Evolutionary conservation across 2,329 filamentous ascomycete species (phyloP).

Genomic region (Rutstroemia sp.): DNA sequence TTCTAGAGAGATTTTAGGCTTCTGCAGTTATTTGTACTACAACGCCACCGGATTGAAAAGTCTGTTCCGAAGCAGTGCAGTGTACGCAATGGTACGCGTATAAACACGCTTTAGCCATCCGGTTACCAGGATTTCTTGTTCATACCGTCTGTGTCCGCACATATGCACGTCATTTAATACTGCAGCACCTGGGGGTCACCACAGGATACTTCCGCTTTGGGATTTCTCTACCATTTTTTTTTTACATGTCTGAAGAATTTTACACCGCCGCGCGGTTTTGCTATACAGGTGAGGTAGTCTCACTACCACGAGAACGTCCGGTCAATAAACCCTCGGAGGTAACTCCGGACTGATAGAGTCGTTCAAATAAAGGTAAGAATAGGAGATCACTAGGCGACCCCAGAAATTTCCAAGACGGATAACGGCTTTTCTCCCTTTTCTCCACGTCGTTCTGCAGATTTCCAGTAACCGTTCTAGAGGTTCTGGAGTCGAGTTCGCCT

Average conservation of each 20-base stretch:
- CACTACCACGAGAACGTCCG: not conserved
- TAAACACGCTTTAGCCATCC: conserved; percentile 7
- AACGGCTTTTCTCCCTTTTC: not conserved
- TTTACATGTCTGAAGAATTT: not conserved
- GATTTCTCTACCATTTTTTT: not conserved
- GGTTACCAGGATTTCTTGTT: not conserved
- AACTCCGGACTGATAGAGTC: not conserved
- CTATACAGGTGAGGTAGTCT: not conserved
- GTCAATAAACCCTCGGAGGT: not conserved
- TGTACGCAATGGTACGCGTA: not conserved
- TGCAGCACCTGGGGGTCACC: not conserved
- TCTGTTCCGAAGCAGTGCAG: not conserved
- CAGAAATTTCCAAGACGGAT: not conserved
- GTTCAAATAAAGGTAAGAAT: not conserved
- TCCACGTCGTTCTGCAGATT: not conserved
- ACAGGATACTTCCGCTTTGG: not conserved
- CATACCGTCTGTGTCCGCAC: not conserved
- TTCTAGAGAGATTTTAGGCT: not conserved
- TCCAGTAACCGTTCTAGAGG: not conserved
- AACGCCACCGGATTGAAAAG: not conserved
- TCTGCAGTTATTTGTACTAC: not conserved
- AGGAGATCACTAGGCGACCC: not conserved
- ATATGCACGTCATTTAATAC: not conserved
- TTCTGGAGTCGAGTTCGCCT: not conserved
- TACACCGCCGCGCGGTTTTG: not conserved